phyloP scores from a whole-genome alignment of 2,329 filamentous ascomycete genomes.

The Monilinia fructigena region DNA sequence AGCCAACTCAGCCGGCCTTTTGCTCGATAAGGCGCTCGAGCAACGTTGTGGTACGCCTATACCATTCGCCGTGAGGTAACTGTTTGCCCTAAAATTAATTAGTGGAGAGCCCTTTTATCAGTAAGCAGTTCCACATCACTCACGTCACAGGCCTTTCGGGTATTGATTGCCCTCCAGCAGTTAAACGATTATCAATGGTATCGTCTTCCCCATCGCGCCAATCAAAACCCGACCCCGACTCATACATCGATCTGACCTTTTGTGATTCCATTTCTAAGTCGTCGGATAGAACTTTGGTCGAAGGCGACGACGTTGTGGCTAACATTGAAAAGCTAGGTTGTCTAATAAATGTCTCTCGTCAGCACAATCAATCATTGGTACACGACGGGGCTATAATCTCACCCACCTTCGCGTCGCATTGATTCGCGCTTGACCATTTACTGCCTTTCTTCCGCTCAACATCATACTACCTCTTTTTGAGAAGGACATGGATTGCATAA shows the following conservation, averaged over 20 bases:
- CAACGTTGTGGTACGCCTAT: constrained; percentile 27
- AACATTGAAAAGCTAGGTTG: constrained; percentile 38
- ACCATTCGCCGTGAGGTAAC: constrained; percentile 27
- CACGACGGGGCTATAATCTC: constrained; percentile 1
- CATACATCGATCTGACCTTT: constrained; percentile 42
- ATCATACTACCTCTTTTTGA: constrained; percentile 64
- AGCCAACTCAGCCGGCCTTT: constrained; percentile 48
- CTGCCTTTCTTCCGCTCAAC: constrained; percentile 50
- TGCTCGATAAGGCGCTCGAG: constrained; percentile 32
- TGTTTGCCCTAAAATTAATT: constrained; percentile 27
- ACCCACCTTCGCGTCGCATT: constrained; percentile 34
- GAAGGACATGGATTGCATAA: constrained; percentile 56
- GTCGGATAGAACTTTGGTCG: constrained; percentile 34
- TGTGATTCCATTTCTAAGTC: constrained; percentile 40
- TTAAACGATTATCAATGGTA: constrained; percentile 21
- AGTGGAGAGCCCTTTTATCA: constrained; percentile 23
- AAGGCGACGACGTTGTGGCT: constrained; percentile 28
- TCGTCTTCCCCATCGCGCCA: constrained; percentile 33
- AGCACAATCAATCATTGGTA: constrained; percentile 18
- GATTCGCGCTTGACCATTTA: constrained; percentile 32
- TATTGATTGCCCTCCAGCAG: constrained; percentile 20
- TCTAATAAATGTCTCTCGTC: constrained; percentile 30
- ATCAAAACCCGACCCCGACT: constrained; percentile 32
- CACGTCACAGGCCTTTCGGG: constrained; percentile 25
- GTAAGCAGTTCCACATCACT: constrained; percentile 21